Evolutionary conservation across 164 flowering plant species (phyloP).

Genomic region (Amborella trichopoda): DNA sequence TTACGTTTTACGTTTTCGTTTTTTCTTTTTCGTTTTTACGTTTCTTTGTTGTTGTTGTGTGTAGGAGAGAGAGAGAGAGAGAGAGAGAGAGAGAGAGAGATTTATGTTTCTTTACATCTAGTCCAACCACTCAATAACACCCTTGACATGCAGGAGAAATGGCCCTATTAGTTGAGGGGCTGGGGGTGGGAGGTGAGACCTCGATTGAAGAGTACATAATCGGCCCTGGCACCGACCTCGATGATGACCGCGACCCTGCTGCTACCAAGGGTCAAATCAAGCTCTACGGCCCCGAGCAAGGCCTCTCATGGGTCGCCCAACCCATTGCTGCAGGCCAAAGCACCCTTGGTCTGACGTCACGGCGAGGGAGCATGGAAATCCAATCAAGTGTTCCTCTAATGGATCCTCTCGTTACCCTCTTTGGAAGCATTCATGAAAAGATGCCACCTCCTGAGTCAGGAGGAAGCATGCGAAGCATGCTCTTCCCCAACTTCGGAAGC

Average conservation of each 20-base stretch:
- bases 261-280: constrained; percentile 41
- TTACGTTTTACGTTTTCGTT: too few species aligned
- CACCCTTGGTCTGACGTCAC: constrained; percentile 50
- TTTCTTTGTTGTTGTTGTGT: too few species aligned
- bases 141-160: constrained; percentile 65
- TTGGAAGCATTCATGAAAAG: constrained; percentile 90
- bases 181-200: constrained; percentile 77
- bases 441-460: constrained; percentile 63
- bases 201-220: constrained; percentile 80
- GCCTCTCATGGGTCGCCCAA: constrained; percentile 84
- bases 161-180: constrained; percentile 95
- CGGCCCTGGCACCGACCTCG: constrained; percentile 50
- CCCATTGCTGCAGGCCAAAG: constrained; percentile 77
- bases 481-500: constrained; percentile 49
- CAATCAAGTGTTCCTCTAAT: constrained; percentile 42
- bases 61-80: too few species aligned
- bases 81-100: too few species aligned
- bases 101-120: too few species aligned
- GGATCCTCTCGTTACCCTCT: constrained; percentile 86
- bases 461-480: constrained; percentile 34
- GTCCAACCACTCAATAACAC: too few species aligned
- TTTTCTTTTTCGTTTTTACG: too few species aligned
- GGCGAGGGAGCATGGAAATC: constrained; percentile 60
- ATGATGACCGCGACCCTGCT: constrained; percentile 32
- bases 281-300: constrained; percentile 70